Conservation (phyloP, 805 yeast species). For the Ogataea trehalophila region DNA sequence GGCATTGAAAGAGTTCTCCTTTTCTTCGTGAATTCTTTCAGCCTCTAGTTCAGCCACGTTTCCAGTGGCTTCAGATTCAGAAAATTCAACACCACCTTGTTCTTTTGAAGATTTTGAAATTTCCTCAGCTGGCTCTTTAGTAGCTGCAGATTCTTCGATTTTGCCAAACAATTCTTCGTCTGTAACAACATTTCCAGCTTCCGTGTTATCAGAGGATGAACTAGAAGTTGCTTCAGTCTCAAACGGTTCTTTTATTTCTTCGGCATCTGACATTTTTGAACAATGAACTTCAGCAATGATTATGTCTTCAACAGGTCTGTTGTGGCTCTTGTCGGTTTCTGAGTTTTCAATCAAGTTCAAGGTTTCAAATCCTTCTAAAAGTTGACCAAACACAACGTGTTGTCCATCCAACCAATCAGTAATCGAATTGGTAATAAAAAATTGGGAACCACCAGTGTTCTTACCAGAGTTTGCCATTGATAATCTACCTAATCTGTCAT, state of each 20-base stretch:
- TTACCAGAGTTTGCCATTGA: conserved; percentile 50
- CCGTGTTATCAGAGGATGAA: background rate
- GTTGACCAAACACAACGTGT: conserved; percentile 79
- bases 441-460: conserved; percentile 62
- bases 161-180: background rate
- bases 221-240: background rate
- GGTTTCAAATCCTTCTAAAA: conserved; percentile 60
- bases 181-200: background rate
- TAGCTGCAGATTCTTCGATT: background rate
- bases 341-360: conserved; percentile 56
- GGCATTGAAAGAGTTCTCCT: conserved; percentile 2
- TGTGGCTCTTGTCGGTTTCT: conserved; percentile 34
- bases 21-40: conserved; percentile 3
- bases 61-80: background rate
- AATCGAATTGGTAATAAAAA: conserved; percentile 58
- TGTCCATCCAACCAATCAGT: conserved; percentile 49
- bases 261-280: background rate
- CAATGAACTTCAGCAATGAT: conserved; percentile 27
- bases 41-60: background rate
- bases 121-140: background rate
- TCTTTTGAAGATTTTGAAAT: background rate
- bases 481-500: conserved; percentile 43
- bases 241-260: background rate
- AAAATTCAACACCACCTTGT: background rate
- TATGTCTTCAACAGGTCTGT: conserved; percentile 42